These are phyloP conservation scores for Eleusine coracana DNA, from an alignment of 176 grass and related monocot genomes.

Conservation along the genomic window DNA sequence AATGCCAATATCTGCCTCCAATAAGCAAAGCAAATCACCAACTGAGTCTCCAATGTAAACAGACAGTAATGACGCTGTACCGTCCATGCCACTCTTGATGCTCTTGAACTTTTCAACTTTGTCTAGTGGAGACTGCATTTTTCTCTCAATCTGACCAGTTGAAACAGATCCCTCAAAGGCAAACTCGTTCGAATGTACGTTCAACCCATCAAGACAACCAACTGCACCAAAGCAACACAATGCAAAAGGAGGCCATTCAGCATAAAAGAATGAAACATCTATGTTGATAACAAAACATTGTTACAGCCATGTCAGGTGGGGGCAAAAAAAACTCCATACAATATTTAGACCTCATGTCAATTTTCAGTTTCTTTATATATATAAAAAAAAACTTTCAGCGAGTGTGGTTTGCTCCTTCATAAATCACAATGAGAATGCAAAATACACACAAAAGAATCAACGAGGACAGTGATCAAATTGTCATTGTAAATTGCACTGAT, in stretches of 20 bases:
- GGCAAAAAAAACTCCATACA: too few relatives aligned
- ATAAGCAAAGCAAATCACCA: constrained; percentile 92
- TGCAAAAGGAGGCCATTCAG: background rate
- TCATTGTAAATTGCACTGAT: background rate
- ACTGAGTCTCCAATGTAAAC: constrained; percentile 93
- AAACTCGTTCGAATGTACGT: constrained; percentile 94
- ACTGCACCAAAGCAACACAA: constrained; percentile 53
- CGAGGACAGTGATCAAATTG: background rate
- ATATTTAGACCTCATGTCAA: too few relatives aligned
- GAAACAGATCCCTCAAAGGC: constrained; percentile 81
- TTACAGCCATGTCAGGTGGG: background rate
- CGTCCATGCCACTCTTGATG: constrained; percentile 44
- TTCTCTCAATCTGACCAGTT: constrained; percentile 77
- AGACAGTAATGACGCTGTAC: constrained; percentile 37
- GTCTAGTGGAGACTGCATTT: constrained; percentile 81
- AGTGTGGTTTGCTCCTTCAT: constrained; percentile 14
- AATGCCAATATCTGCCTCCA: constrained; percentile 94
- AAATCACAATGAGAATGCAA: background rate
- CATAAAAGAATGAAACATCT: background rate
- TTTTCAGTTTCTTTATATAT: too few relatives aligned
- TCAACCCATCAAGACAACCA: constrained; percentile 77
- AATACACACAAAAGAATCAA: background rate
- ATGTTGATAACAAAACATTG: background rate
- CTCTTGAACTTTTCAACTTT: constrained; percentile 78
- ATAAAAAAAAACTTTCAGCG: background rate